Conservation (phyloP, 192 early-diverging fungal genomes). For the Backusella morwellensis region DNA sequence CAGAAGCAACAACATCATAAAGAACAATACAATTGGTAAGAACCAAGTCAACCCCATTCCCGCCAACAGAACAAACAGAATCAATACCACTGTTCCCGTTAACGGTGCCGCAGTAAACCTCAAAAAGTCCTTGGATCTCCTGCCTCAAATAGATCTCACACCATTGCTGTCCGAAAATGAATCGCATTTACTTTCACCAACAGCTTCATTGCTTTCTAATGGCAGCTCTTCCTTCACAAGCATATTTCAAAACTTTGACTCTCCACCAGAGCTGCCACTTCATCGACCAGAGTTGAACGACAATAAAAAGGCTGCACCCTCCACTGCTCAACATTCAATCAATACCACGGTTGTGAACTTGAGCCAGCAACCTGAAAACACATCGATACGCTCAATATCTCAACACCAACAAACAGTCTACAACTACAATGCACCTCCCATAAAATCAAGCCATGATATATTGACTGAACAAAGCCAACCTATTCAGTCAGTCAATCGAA, state of each 20-base stretch:
- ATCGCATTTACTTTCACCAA: constrained; percentile 3
- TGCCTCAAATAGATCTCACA: neutral
- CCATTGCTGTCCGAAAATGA: neutral
- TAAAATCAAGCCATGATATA: neutral
- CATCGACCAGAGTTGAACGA: neutral
- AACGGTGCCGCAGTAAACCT: neutral
- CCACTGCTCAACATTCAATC: neutral
- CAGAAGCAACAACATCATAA: neutral
- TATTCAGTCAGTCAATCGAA: neutral
- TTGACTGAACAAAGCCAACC: neutral
- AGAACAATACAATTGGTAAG: neutral
- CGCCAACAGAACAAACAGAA: neutral
- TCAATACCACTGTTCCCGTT: neutral
- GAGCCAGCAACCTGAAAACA: too few species aligned
- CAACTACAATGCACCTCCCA: neutral
- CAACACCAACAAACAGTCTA: neutral
- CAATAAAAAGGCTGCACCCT: neutral
- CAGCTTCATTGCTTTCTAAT: neutral
- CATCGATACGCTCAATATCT: neutral
- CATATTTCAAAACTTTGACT: neutral
- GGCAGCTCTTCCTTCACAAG: neutral
- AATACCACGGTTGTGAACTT: neutral
- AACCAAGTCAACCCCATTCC: neutral
- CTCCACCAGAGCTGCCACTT: neutral
- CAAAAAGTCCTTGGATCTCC: neutral